A percentile compares a stretch with the other conserved stretches of the same genome.
These are phyloP conservation scores for Cryptococcus sp. DNA, from an alignment of 1,284 basidiomycete species.

Conservation along the genomic window DNA sequence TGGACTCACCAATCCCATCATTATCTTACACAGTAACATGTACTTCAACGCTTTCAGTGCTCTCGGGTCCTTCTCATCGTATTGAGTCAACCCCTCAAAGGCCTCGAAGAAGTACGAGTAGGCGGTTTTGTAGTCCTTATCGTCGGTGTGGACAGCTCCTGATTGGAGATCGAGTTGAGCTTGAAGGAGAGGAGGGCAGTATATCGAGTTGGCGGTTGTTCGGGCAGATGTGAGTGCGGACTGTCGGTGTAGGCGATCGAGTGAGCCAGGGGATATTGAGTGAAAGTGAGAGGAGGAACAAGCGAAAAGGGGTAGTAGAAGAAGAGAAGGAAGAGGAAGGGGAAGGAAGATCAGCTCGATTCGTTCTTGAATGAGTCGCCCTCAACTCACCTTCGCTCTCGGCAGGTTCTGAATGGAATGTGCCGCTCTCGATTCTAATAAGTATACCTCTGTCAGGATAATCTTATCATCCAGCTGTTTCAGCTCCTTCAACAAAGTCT, in stretches of 20 bases:
- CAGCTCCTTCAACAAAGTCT: constrained; percentile 79
- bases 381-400: constrained; percentile 73
- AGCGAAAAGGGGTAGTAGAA: no score
- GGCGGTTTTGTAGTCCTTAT: constrained; percentile 95
- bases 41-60: constrained; percentile 88
- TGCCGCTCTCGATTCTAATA: constrained; percentile 87
- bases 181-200: constrained; percentile 91
- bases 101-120: constrained; percentile 98
- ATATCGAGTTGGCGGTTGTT: constrained; percentile 94
- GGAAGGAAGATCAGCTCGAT: no score
- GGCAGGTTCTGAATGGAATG: constrained; percentile 86
- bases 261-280: not conserved
- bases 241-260: constrained; percentile 46
- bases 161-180: constrained; percentile 88
- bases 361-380: not conserved
- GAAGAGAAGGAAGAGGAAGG: no score
- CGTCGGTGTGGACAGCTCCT: constrained; percentile 89
- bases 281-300: not conserved
- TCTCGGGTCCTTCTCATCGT: constrained; percentile 50
- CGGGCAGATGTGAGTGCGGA: constrained; percentile 86
- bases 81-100: constrained; percentile 77
- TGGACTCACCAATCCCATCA: constrained; percentile 78
- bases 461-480: constrained; percentile 96
- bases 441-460: constrained; percentile 93
- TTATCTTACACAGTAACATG: constrained; percentile 96